Evolutionary conservation across 176 grass and related monocot species (phyloP).

Genomic region (Avena sativa): DNA sequence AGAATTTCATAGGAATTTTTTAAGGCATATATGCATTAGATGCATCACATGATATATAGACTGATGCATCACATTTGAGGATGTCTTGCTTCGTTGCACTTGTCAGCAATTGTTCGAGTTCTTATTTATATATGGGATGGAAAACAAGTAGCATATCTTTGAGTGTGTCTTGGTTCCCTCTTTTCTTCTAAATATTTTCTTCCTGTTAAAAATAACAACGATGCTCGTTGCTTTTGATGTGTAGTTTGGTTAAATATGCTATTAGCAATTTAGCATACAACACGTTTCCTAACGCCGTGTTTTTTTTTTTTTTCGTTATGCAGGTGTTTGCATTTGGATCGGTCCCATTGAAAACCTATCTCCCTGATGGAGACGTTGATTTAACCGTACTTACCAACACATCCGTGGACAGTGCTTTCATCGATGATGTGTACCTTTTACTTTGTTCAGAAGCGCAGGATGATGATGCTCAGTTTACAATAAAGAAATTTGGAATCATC

Average conservation of each 20-base stretch:
- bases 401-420: constrained; percentile 42
- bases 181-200: background rate
- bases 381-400: constrained; percentile 57
- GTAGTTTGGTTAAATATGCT: background rate
- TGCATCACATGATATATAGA: background rate
- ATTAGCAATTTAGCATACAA: background rate
- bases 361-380: constrained; percentile 89
- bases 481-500: constrained; percentile 59
- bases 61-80: too few species aligned
- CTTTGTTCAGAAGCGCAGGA: constrained; percentile 53
- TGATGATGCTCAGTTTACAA: constrained; percentile 43
- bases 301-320: constrained; percentile 5
- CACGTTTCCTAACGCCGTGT: background rate
- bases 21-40: background rate
- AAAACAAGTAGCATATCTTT: too few species aligned
- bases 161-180: background rate
- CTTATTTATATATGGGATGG: too few species aligned
- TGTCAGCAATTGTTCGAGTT: too few species aligned
- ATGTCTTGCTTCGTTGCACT: too few species aligned
- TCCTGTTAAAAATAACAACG: background rate
- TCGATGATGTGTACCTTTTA: constrained; percentile 42
- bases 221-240: background rate
- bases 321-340: constrained; percentile 88
- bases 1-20: background rate
- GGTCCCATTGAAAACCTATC: constrained; percentile 83